Base-by-base conservation (phyloP, 768 basidiomycete species). In the Termitomyces sp. region DNA sequence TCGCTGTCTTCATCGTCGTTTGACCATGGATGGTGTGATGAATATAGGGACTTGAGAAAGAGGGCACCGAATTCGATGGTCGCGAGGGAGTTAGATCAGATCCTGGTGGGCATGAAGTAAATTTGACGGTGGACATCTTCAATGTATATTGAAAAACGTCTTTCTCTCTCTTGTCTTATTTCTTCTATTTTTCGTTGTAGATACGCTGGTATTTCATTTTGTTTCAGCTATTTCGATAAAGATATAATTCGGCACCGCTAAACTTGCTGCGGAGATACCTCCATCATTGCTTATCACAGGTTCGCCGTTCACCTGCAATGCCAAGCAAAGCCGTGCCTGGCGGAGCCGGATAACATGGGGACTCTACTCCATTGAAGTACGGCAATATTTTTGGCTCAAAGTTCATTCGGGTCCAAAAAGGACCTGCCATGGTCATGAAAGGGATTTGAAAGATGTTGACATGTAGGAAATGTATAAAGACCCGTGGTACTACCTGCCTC, bases 21-120 rank as follows among this genome's bases (percentile, higher is more conserved):
- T 52, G 36, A 52, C 12, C 26, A 60, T 60, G 10, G 14, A 57
- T 50, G 36, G 35, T 23, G 56, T 36, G 49, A 55, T 52, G 56
- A 59, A 47, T 20, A 53, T 61, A 95, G 93, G 60, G 80, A 91
- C 62, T 71, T 95, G 63, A 80, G 83, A 59, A 82, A 82, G 67
- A 85, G 76, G 56, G 89, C 87, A 64, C 93, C 94, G 13, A 93
- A 94, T 70, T 85, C 88, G 1, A 71, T 95, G 70, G 86, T 93
- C 52, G 81, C 82, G 46, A 76, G 94, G 53, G 94, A 96, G 70
- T 72, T 95, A 23, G 89, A 91, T 48, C 80, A 79, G 63, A 74
- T 89, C 36, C 75, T 79, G 13, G 69, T 81, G 8, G 79, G 80
- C 3, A 90, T 91, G 87, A 89, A 87, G 68, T 91, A 70, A 26